Percentiles rank a stretch among this genome's conserved stretches.
Conservation (phyloP, 371 early-diverging fungal genomes). For the Mucor velutinosus region DNA sequence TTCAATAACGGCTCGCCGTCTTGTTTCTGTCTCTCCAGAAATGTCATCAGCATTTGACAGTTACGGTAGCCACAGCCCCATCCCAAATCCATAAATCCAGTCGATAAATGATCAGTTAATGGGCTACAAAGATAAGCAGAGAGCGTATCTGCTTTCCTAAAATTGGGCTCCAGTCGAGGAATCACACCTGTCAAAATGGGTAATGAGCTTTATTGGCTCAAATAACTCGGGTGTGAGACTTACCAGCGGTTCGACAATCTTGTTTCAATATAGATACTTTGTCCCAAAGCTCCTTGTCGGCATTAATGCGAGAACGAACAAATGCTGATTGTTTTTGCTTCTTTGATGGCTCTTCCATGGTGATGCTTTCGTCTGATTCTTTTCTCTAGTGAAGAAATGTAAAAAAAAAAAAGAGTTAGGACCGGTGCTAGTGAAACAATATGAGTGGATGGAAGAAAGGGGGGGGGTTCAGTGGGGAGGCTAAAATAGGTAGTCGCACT, state of each 20-base stretch:
- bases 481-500: neutral
- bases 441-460: neutral
- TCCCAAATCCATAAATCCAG: constrained; percentile 58
- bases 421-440: neutral
- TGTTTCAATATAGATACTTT: constrained; percentile 28
- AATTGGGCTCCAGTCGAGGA: constrained; percentile 44
- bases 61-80: constrained; percentile 85
- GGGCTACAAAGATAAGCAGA: constrained; percentile 49
- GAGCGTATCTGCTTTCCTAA: constrained; percentile 33
- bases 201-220: neutral
- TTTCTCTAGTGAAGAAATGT: constrained; percentile 6
- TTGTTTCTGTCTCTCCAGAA: constrained; percentile 42
- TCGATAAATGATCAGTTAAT: constrained; percentile 45
- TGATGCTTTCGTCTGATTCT: neutral
- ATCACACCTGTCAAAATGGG: constrained; percentile 36
- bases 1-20: constrained; percentile 32
- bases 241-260: constrained; percentile 40
- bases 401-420: neutral
- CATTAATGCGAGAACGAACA: constrained; percentile 27
- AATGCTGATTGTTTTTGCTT: neutral
- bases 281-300: constrained; percentile 35
- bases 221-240: neutral
- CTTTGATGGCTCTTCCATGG: neutral
- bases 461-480: neutral
- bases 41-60: constrained; percentile 70